Evolutionary conservation across 225 moss, liverwort and hornwort genomes (phyloP), one percentile per base, ranked within the genome.

Genomic region (Pleurozium schreberi): DNA sequence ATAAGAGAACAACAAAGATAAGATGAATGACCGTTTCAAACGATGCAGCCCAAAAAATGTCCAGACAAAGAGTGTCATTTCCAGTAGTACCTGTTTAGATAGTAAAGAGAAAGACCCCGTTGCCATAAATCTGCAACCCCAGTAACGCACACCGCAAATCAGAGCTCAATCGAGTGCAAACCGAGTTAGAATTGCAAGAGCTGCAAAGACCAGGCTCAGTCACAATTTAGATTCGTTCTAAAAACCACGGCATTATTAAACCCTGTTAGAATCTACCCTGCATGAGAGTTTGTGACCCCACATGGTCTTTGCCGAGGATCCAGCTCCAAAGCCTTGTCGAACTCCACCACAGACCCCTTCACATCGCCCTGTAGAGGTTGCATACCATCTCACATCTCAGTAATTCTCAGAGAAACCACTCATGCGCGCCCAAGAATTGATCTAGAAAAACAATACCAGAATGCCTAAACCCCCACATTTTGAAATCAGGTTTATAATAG

Each of bases 51-150:
- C 45, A 75, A 76, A 76, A 33, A 14, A 64, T 50, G 67, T 59
- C n/a, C 59, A 90, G 81, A 43, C 45, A 62, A 76, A 38, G 60
- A 18, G 57, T 49, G 11, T 25, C 6, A n/a, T 58, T 81, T 67
- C 55, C 26, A 61, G 8, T 38, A 61, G 76, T 92, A 98, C 98
- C 95, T 94, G 85, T 96, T 93, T 20, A 95, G 89, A 80, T 98
- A 98, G 88, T 97, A 98, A 55, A 98, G 89, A 76, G 97, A 96
- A 62, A 98, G 94, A 33, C 98, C 98, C 36, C 98, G 93, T 90
- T 98, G 98, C 98, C 98, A 98, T 70, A 98, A 93, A 94, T 98
- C 98, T 98, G 92, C 89, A 93, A 69, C 84, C 86, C 85, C n/a
- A 84, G 86, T 23, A 86, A 89, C 59, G 36, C 68, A 85, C 57